Base-by-base conservation (phyloP, 176 grass and related monocot genomes). In the Phyllostachys edulis region DNA sequence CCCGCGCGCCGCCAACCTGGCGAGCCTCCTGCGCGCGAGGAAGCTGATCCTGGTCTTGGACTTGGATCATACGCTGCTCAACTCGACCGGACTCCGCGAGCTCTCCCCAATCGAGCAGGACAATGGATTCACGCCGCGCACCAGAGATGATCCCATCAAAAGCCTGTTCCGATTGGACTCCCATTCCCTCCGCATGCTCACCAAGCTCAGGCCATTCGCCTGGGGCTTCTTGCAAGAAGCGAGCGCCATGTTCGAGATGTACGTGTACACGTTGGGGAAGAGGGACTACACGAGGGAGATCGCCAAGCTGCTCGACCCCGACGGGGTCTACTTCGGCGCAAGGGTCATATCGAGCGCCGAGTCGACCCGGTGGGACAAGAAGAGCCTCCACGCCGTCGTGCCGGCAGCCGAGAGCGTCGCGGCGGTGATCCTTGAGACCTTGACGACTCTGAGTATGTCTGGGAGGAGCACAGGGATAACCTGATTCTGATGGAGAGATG, bases 401-500 rank as follows among this genome's bases (percentile, higher is more conserved):
- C 88, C 90, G 21, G 90, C 82, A 13, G 85, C 87, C 81, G 89
- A 83, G 37, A 7, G 79, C 40, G 42, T 5, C 56, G 20, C 69
- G 42, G 82, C 81, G 78, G 81, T 95, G 51, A 95, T 95, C n/a
- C n/a, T n/a, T n/a, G n/a, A n/a, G n/a, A n/a, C 87, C 70, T 95
- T 74, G 93, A 95, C 17, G 93, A 92, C 38, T 81, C 85, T n/a
- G 85, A 85, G 57, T 5, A 5, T 16, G 93, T 81, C 40, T 95
- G 93, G 93, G 84, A 88, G 42, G 79, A 27, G 49, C 79, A 95
- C 63, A 88, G 80, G 46, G 90, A 81, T 5, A 92, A 95, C 73
- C 75, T 95, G 44, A 90, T 95, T 65, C 52, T 88, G n/a, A 88
- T 95, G 44, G 90, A 92, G 62, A 95, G 85, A 20, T 95, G 90